Evolutionary conservation across 2,329 filamentous ascomycete species (phyloP).

Genomic region (Fusarium vanettenii): DNA sequence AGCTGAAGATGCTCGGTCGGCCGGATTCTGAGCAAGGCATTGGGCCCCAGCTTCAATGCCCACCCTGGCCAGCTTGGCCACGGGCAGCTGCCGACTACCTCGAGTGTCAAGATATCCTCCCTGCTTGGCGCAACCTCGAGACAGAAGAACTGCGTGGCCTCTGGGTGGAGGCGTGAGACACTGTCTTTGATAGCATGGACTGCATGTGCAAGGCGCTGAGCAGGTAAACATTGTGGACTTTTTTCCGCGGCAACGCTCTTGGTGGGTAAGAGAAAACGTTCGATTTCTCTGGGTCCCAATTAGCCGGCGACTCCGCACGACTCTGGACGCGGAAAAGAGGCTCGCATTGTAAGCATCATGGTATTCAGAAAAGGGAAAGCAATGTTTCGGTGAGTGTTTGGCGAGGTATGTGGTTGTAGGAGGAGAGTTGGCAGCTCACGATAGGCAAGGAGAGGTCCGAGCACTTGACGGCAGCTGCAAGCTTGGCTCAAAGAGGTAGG

Average conservation of each 20-base stretch:
- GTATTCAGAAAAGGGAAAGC: not conserved
- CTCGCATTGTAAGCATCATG: not conserved
- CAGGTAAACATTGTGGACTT: slow-evolving; percentile 24
- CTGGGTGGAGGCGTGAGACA: slow-evolving; percentile 41
- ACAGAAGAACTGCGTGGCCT: slow-evolving; percentile 23
- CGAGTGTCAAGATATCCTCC: slow-evolving; percentile 31
- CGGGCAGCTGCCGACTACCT: slow-evolving; percentile 15
- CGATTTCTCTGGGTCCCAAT: slow-evolving; percentile 9
- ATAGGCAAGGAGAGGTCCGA: not conserved
- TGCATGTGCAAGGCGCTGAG: slow-evolving; percentile 11
- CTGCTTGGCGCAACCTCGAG: slow-evolving; percentile 27
- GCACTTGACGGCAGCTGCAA: not conserved
- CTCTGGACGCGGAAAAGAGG: not conserved
- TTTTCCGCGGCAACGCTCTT: slow-evolving; percentile 33
- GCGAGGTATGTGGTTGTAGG: slow-evolving; percentile 5
- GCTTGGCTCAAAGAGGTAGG: not conserved
- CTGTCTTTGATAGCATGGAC: slow-evolving; percentile 33
- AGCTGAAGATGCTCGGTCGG: slow-evolving; percentile 16
- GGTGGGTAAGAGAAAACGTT: slow-evolving; percentile 8
- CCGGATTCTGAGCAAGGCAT: slow-evolving; percentile 17
- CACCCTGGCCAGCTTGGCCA: slow-evolving; percentile 21
- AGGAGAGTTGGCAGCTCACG: slow-evolving; percentile 8
- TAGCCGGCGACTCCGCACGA: slow-evolving; percentile 15
- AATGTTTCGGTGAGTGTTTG: not conserved
- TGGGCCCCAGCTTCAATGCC: slow-evolving; percentile 7